Evolutionary conservation across 2,329 filamentous ascomycete genomes (phyloP), one percentile per base, ranked within the genome.

Genomic region (Nigrospora sphaerica): DNA sequence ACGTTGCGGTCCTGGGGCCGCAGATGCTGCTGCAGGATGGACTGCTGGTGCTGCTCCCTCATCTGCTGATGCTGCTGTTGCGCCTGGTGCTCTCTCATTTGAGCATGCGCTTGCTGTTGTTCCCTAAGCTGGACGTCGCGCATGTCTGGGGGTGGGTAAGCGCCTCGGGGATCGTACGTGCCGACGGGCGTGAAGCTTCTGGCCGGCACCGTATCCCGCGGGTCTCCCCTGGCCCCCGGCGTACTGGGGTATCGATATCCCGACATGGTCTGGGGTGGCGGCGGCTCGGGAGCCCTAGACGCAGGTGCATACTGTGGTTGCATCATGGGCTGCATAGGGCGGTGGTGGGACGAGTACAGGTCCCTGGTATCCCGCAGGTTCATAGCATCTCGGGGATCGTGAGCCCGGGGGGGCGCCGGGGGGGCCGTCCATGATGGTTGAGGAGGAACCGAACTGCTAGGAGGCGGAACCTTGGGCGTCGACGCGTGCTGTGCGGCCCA

Each of bases 101-200:
- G 23, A 6, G 23, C 23, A 28, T 28, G 23, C 23, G 23, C 23
- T 7, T 56, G 54, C 28, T 69, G 62, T 31, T 65, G 65, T 46
- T 71, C 67, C 39, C 65, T 59, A 13, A 63, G 53, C 14, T 69
- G 60, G 14, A 56, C 62, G 46, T 71, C 69, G n/a, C 67, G 62
- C 16, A 55, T 46, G 42, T 60, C 63, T 49, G 49, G 56, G 17
- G 60, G 62, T 12, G 63, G 63, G 44, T 71, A 72, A 1, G 61
- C 66, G 7, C 64, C 66, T 14, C 72, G 63, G 7, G 47, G 50
- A 28, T 75, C 72, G 45, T 74, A 75, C 2, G 59, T 53, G 4
- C 54, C 52, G 12, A 64, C 66, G 3, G 73, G 71, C 2, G 73
- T 74, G 53, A 71, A 75, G 54, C 70, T 74, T 17, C 73, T 67